Evolutionary conservation across 1,284 basidiomycete species (phyloP), one percentile per base, ranked within the genome.

Genomic region (Somion occarium): DNA sequence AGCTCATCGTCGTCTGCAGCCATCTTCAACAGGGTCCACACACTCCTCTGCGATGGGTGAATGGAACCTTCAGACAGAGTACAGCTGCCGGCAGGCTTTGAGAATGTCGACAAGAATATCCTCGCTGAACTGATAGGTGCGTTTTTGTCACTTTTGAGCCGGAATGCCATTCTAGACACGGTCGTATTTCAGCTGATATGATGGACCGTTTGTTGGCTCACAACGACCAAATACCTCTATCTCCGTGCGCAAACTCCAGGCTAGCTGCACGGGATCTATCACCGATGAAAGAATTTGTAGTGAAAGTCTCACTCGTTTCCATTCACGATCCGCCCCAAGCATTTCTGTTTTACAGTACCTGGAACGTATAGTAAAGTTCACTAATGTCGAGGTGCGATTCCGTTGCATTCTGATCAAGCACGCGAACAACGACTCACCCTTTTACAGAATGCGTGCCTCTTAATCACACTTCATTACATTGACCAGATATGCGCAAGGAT

Each of bases 391-490:
- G 79, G 93, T 93, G 51, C 42, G 59, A 54, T 74, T 34, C 65
- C 43, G 26, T 34, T 46, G 37, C 34, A 18, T 24, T 13, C 38
- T 38, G 27, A 19, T 45, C 24, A 7, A 9, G 25, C 13, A 11
- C 7, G 9, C n/a, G 19, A 7, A 42, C 20, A n/a, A 42, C n/a
- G 12, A 42, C 43, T 27, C 24, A 23, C 22, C 5, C 5, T 44
- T 44, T 22, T n/a, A 19, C 68, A 95, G 91, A 90, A 88, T 74
- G 83, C 88, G 53, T 93, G 91, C 57, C 82, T 97, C 34, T 73
- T 98, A 58, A 88, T 95, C 65, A 87, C 88, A 37, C 79, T 97
- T 53, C 87, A 91, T 69, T 97, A 97, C 72, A 94, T 97, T 72
- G 94, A 97, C 73, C 88, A 92, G 69, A 92, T 95, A 59, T 95